These are phyloP conservation scores for Trichoderma sp. DNA, from an alignment of 2,329 filamentous ascomycete species.

Conservation along the genomic window DNA sequence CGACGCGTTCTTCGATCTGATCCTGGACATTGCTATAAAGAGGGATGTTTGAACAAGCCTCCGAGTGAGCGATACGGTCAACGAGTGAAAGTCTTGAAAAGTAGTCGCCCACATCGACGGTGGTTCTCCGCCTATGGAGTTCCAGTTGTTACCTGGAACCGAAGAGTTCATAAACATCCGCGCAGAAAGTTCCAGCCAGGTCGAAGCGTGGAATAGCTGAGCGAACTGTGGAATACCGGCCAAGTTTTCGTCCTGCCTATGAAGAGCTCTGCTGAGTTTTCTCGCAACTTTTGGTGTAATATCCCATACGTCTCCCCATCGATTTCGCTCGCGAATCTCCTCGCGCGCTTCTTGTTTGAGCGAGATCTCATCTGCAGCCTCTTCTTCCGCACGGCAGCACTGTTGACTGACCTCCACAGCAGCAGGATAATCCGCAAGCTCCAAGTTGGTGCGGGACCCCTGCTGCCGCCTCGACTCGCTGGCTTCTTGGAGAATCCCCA, in stretches of 20 bases:
- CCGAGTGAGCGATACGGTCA: conserved; percentile 68
- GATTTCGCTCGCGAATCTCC: conserved; percentile 57
- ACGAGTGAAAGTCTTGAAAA: conserved; percentile 71
- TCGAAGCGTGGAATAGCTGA: conserved; percentile 58
- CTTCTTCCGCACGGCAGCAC: conserved; percentile 67
- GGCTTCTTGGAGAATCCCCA: conserved; percentile 61
- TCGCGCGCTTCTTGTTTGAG: conserved; percentile 66
- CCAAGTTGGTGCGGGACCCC: conserved; percentile 38
- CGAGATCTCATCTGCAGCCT: conserved; percentile 66
- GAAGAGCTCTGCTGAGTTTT: conserved; percentile 31
- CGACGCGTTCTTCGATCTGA: conserved; percentile 53
- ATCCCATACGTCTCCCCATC: conserved; percentile 68
- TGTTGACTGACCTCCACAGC: conserved; percentile 70
- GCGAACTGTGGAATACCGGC: conserved; percentile 48
- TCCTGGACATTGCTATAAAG: conserved; percentile 69
- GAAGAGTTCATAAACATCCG: conserved; percentile 74
- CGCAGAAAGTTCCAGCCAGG: conserved; percentile 65
- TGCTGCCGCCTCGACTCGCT: conserved; percentile 44
- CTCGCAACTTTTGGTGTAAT: conserved; percentile 50
- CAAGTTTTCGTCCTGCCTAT: conserved; percentile 26
- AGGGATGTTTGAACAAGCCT: conserved; percentile 69
- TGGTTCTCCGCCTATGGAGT: conserved; percentile 56
- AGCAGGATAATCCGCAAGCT: conserved; percentile 63
- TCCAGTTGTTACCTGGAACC: conserved; percentile 68
- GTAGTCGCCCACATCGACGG: conserved; percentile 75